Conservation (phyloP, 2,329 filamentous ascomycete species). For the Meredithiella fracta region DNA sequence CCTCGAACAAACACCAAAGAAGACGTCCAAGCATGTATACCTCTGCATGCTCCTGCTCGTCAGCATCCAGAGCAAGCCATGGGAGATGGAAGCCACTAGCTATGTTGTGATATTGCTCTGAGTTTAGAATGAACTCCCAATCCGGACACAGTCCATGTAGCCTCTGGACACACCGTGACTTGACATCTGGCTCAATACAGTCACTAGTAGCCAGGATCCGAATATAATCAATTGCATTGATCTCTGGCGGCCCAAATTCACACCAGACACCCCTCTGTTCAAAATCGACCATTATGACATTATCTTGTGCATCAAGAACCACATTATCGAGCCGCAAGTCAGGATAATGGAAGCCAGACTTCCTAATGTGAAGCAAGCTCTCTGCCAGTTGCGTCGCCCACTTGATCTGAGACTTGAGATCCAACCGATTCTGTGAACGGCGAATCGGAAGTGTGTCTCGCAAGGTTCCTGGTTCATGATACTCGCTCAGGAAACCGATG, state of each 20-base stretch:
- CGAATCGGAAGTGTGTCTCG: conserved; percentile 38
- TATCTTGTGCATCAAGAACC: conserved; percentile 30
- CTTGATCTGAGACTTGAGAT: conserved; percentile 29
- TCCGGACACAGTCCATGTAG: conserved; percentile 29
- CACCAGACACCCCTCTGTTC: conserved; percentile 48
- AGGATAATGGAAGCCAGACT: conserved; percentile 32
- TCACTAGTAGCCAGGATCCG: conserved; percentile 36
- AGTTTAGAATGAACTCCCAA: conserved; percentile 27
- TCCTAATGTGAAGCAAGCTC: conserved; percentile 28
- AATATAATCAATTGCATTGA: conserved; percentile 42
- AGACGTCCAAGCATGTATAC: conserved; percentile 47
- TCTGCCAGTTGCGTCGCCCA: conserved; percentile 38
- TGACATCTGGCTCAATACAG: conserved; percentile 26
- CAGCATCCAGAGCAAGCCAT: conserved; percentile 35
- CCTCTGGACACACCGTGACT: conserved; percentile 25
- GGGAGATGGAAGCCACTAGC: conserved; percentile 36
- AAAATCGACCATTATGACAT: conserved; percentile 43
- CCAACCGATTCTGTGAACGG: conserved; percentile 29
- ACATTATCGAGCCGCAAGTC: conserved; percentile 45
- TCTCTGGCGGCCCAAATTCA: conserved; percentile 43
- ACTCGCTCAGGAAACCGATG: conserved; percentile 39
- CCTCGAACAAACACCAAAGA: conserved; percentile 47
- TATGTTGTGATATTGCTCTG: conserved; percentile 32
- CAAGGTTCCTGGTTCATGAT: conserved; percentile 36
- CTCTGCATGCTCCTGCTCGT: conserved; percentile 40